Evolutionary conservation across 345 rosid genomes (phyloP).

Genomic region (Salix udensis): DNA sequence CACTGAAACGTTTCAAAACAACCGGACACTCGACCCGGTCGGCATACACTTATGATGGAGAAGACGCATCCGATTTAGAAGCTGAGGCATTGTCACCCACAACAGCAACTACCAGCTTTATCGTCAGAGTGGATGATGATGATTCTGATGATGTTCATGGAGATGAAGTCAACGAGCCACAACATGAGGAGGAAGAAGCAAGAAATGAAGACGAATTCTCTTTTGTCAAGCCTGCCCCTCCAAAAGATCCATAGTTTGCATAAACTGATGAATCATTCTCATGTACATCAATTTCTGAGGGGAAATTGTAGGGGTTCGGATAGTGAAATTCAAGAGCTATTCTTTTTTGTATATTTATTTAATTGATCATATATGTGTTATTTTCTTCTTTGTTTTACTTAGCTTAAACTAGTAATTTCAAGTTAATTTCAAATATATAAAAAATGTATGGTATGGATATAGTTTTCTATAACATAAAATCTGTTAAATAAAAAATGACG

Average conservation of each 20-base stretch:
- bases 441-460: too few species aligned
- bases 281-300: background rate
- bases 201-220: slow-evolving; percentile 57
- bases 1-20: slow-evolving; percentile 67
- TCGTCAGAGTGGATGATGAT: slow-evolving; percentile 31
- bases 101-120: slow-evolving; percentile 29
- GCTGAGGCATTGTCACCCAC: slow-evolving; percentile 51
- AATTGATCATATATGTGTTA: background rate
- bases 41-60: slow-evolving; percentile 38
- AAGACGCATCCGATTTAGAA: slow-evolving; percentile 58
- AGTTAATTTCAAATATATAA: too few species aligned
- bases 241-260: slow-evolving; percentile 29
- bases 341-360: background rate
- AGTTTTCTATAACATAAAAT: too few species aligned
- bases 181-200: slow-evolving; percentile 22
- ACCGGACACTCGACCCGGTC: slow-evolving; percentile 67
- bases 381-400: too few species aligned
- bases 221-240: slow-evolving; percentile 47
- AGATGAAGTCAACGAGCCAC: slow-evolving; percentile 28
- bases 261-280: background rate
- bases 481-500: too few species aligned
- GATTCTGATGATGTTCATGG: slow-evolving; percentile 16
- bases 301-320: background rate
- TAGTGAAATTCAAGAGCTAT: background rate
- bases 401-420: too few species aligned